Conservation (phyloP, 495 filamentous ascomycete species). For the Penicillium verhagenii region DNA sequence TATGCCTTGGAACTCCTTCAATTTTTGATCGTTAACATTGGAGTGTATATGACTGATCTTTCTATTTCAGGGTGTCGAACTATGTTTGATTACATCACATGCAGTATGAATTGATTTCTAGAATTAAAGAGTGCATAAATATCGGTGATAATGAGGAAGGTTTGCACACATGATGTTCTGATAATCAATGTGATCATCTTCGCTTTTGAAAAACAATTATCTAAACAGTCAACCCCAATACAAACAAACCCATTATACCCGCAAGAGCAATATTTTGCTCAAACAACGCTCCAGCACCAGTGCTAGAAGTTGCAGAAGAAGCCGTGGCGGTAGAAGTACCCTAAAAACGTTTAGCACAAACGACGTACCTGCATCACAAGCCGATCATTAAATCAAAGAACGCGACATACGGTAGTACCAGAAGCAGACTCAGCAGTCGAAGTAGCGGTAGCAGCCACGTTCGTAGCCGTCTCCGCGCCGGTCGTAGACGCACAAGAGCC, state of each 20-base stretch:
- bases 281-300: neutral
- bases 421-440: no score
- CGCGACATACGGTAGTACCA: neutral
- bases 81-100: conserved; percentile 9
- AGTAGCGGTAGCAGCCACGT: neutral
- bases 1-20: conserved; percentile 16
- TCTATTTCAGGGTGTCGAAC: conserved; percentile 18
- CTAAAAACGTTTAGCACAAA: neutral
- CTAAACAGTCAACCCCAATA: neutral
- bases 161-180: no score
- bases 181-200: no score
- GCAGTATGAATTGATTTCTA: neutral
- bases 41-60: no score
- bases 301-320: neutral
- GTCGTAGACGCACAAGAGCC: conserved; percentile 10
- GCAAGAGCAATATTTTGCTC: conserved; percentile 2
- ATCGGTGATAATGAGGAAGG: no score
- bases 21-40: no score
- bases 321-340: neutral
- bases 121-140: neutral
- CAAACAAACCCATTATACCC: neutral
- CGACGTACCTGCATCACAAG: neutral
- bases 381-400: neutral
- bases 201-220: no score
- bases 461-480: neutral